A percentile compares a stretch with the other conserved stretches of the same genome.
Conservation (phyloP, 805 yeast species). For the Suhomyces kilbournensis region DNA sequence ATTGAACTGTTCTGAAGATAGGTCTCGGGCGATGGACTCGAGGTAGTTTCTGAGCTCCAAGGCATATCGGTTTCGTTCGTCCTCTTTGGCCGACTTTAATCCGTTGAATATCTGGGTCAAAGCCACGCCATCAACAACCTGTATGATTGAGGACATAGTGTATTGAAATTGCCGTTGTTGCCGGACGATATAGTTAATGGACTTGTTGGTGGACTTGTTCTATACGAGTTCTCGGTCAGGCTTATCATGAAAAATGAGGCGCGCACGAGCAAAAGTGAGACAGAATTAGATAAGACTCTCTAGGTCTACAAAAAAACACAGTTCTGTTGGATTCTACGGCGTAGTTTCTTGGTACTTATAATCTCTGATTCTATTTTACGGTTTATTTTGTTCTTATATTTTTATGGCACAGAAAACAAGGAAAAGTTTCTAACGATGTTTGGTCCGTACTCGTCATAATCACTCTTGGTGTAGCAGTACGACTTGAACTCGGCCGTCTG, state of each 20-base stretch:
- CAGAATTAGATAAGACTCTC: background rate
- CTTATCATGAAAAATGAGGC: conserved; percentile 1
- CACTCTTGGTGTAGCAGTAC: conserved; percentile 95
- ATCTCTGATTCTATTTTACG: too few species aligned
- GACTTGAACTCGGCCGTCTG: conserved; percentile 96
- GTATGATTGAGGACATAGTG: conserved; percentile 26
- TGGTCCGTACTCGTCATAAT: conserved; percentile 97
- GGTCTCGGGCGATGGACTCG: conserved; percentile 71
- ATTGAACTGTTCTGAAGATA: conserved; percentile 76
- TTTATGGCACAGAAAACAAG: conserved; percentile 80
- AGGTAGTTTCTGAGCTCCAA: conserved; percentile 67
- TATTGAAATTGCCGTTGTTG: background rate
- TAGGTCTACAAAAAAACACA: too few species aligned
- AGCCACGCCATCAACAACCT: conserved; percentile 47
- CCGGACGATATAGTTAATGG: background rate
- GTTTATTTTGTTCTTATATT: background rate
- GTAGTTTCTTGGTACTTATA: background rate
- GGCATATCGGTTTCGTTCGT: conserved; percentile 55
- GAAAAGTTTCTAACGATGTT: conserved; percentile 96
- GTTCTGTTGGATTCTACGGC: background rate
- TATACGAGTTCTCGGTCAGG: background rate
- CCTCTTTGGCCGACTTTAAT: conserved; percentile 42
- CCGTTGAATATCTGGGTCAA: conserved; percentile 53
- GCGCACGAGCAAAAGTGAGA: conserved; percentile 3
- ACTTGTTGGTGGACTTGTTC: too few species aligned